phyloP scores from a whole-genome alignment of 768 basidiomycete genomes.

The Psilocybe azurescens region DNA sequence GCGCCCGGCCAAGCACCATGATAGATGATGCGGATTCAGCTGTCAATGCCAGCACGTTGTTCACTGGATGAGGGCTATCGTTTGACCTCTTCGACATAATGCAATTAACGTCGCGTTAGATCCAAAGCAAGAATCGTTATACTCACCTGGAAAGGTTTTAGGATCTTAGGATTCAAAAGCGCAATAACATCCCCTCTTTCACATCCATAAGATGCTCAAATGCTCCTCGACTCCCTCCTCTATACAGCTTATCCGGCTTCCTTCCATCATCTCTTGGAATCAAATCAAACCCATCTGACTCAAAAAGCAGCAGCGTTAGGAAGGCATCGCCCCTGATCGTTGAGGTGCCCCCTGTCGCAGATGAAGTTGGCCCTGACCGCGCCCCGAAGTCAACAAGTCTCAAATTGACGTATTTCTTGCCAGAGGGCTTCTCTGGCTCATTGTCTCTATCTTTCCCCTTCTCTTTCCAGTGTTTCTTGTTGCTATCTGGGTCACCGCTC shows the following conservation, averaged over 20 bases:
- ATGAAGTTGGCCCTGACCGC: conserved; percentile 54
- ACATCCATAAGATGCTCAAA: conserved; percentile 89
- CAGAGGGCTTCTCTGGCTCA: conserved; percentile 47
- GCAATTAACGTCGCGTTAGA: conserved; percentile 2
- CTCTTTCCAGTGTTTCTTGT: conserved; percentile 36
- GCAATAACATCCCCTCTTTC: conserved; percentile 88
- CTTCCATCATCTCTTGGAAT: conserved; percentile 56
- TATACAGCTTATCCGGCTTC: conserved; percentile 68
- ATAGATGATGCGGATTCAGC: conserved; percentile 84
- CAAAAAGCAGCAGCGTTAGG: conserved; percentile 85
- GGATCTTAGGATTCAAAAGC: conserved; percentile 83
- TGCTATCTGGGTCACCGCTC: conserved; percentile 41
- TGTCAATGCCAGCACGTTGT: conserved; percentile 86
- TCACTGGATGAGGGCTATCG: conserved; percentile 73
- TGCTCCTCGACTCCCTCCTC: conserved; percentile 91
- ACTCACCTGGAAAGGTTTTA: conserved; percentile 85
- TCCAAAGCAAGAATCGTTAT: neutral
- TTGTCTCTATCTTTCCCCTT: conserved; percentile 39
- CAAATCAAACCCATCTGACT: conserved; percentile 75
- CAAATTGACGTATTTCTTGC: conserved; percentile 86
- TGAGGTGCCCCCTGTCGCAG: conserved; percentile 58
- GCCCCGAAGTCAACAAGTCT: conserved; percentile 85
- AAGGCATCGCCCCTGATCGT: conserved; percentile 82
- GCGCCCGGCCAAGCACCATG: conserved; percentile 83
- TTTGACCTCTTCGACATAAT: conserved; percentile 43